These are phyloP conservation scores for Angomonas ambiguus DNA, from an alignment of 208 protist species.

Conservation along the genomic window DNA sequence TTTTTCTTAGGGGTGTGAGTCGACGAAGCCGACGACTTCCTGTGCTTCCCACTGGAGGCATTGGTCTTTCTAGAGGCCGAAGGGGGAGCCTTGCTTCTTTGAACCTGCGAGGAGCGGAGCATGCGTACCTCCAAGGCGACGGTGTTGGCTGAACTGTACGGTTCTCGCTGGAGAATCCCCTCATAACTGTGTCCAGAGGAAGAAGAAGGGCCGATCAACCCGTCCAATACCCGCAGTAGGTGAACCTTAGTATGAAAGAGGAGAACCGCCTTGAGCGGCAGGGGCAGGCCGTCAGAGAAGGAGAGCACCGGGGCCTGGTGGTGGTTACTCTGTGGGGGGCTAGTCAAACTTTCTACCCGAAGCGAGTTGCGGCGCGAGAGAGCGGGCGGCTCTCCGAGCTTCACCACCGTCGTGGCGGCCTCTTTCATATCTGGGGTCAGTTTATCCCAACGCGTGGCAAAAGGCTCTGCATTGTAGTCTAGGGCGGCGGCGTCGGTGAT, in stretches of 20 bases:
- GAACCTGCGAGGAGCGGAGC: background rate
- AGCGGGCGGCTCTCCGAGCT: background rate
- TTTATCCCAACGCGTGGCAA: constrained; percentile 16
- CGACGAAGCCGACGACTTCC: background rate
- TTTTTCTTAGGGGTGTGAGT: background rate
- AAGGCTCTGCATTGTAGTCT: constrained; percentile 6
- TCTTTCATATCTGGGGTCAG: background rate
- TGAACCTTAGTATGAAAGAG: constrained; percentile 2
- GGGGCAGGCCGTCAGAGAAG: background rate
- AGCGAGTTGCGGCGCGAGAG: background rate
- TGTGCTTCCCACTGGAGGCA: too few species aligned
- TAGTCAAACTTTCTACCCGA: too few species aligned
- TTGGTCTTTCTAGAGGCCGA: constrained; percentile 8
- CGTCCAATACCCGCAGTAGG: constrained; percentile 2
- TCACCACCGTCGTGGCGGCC: background rate
- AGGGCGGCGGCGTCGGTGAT: background rate
- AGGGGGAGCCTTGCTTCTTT: background rate
- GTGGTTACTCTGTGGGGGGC: too few species aligned
- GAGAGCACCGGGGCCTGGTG: background rate
- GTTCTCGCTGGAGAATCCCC: constrained; percentile 1
- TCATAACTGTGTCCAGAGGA: background rate
- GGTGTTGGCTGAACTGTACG: constrained; percentile 1
- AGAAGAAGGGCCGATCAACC: background rate
- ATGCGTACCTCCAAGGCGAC: background rate
- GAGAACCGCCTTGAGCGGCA: background rate